Conservation (phyloP, 768 basidiomycete species). For the Lyophyllum shimeji region DNA sequence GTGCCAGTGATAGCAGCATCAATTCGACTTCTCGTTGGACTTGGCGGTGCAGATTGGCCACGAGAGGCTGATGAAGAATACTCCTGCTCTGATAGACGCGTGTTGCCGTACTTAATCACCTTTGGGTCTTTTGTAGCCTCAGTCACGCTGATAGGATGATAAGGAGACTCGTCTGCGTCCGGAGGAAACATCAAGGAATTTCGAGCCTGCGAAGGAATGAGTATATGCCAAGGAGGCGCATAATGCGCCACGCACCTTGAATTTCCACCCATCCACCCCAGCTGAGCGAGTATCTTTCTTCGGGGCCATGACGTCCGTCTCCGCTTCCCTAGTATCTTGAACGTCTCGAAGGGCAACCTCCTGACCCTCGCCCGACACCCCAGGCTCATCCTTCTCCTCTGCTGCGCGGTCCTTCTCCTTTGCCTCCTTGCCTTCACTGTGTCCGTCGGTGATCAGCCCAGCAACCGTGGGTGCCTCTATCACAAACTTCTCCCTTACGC, state of each 20-base stretch:
- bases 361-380: conserved; percentile 20
- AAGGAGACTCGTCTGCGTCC: conserved; percentile 85
- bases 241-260: conserved; percentile 53
- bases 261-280: conserved; percentile 79
- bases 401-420: conserved; percentile 23
- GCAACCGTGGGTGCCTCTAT: conserved; percentile 60
- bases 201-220: conserved; percentile 58
- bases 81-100: conserved; percentile 77
- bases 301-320: conserved; percentile 78
- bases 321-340: conserved; percentile 26
- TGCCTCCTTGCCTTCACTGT: conserved; percentile 21
- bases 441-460: conserved; percentile 49
- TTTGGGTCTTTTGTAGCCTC: conserved; percentile 43
- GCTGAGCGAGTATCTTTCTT: conserved; percentile 71
- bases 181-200: conserved; percentile 96
- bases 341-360: conserved; percentile 25
- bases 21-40: conserved; percentile 88
- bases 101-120: conserved; percentile 76
- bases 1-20: conserved; percentile 92
- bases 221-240: neutral
- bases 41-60: conserved; percentile 64
- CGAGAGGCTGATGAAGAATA: conserved; percentile 40
- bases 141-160: conserved; percentile 44
- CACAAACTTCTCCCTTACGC: conserved; percentile 65
- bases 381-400: conserved; percentile 22